Evolutionary conservation across 2,329 filamentous ascomycete species (phyloP), one percentile per base, ranked within the genome.

Genomic region (Diaporthe eres): DNA sequence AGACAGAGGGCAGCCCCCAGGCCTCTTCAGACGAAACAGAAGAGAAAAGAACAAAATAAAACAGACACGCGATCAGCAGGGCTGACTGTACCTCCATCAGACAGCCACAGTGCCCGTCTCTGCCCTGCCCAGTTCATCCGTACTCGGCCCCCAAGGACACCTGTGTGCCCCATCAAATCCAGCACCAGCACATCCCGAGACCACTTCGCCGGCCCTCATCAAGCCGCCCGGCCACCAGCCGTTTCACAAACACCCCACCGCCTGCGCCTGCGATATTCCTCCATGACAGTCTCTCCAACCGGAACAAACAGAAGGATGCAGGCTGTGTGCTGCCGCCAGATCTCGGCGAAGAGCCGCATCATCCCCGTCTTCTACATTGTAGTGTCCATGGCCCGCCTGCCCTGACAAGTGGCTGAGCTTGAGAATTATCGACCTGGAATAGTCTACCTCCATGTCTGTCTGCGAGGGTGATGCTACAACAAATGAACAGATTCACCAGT

Each of bases 21-120:
- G 22, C 37, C 60, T 31, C 19, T 39, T 74, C 57, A 76, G 71
- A 76, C 75, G 49, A 74, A 74, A 76, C 68, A 28, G 67, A 71
- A 31, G 37, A 34, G 4, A 22, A 34, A 39, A 49, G 4, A 28
- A 55, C 31, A 28, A 22, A 34, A 51, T 44, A 51, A 22, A 22
- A 34, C 42, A 34, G 19, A 34, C 15, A 34, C 28, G 37, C 17
- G 5, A 39, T 17, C 55, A 39, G 34, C 42, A n/a, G 44, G 44
- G 37, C 57, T 63, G 57, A 72, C 57, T 72, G 63, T 39, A 19
- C 8, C 28, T n/a, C 19, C 44, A 47, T 44, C 39, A 17, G 10
- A 31, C n/a, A 17, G 37, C 39, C n/a, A 15, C 58, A 28, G 6
- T 49, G 44, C 39, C 60, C 7, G 31, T 39, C 39, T 39, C 39